Base-by-base conservation (phyloP, 371 early-diverging fungal genomes). In the Mucor indicus region DNA sequence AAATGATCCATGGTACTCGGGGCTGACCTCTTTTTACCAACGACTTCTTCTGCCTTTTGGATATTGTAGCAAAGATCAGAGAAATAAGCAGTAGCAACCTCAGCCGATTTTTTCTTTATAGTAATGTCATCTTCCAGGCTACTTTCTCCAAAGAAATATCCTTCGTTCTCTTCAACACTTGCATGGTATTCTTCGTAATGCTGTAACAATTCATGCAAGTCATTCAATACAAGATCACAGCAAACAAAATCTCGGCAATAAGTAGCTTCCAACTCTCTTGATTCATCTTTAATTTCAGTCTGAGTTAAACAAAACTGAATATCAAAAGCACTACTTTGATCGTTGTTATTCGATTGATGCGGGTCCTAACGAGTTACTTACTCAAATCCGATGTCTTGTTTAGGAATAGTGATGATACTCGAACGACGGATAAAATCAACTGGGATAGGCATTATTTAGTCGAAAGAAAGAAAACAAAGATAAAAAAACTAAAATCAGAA, bases 131-230 rank as follows among this genome's bases (percentile, higher is more conserved):
- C 35, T 9, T 33, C 35, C 35, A 33, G 12, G 12, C 12, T 12
- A 29, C 30, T 12, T 29, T 60, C 54, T 40, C 60, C 62, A 54
- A 55, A 58, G 23, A 59, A 41, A 15, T 48, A 48, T 3, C 54
- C 54, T 43, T 84, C 83, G 40, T 92, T 91, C 13, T 83, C 83
- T 55, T 90, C 92, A 35, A 91, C 70, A 37, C 80, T 83, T 43
- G 91, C 93, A 59, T 95, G 96, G 51, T 78, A 80, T 61, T 92
- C 93, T 68, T 95, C 95, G 64, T 91, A 93, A 68, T 95, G 95
- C 57, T 91, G 90, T 38, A 93, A 72, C 44, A 95, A 82, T 48
- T 91, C 93, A 72, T 94, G 94, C 46, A 95, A 77, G 69, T 89
- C 87, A 30, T 77, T 76, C 38, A 95, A 79, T 27, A 80, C 69